Conservation (phyloP, 2,329 filamentous ascomycete genomes). For the Pseudocercospora ulei region DNA sequence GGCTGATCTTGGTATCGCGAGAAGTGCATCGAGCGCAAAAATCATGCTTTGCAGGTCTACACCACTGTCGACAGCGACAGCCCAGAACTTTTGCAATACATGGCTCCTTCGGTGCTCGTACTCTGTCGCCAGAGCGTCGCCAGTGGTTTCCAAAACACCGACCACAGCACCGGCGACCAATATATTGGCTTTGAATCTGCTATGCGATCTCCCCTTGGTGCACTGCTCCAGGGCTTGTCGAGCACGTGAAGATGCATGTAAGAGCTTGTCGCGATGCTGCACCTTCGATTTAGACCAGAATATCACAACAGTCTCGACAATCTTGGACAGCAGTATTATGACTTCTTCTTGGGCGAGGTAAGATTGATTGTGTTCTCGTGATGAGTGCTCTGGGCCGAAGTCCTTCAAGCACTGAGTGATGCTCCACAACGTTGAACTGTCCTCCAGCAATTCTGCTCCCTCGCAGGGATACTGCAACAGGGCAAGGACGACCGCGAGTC, state of each 20-base stretch:
- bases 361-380: too few species aligned
- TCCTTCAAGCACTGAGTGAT: background rate
- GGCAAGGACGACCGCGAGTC: background rate
- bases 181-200: background rate
- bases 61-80: background rate
- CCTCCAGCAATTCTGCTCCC: background rate
- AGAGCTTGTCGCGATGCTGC: conserved; percentile 1
- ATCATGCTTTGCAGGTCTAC: background rate
- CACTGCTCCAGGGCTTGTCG: background rate
- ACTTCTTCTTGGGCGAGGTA: background rate
- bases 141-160: background rate
- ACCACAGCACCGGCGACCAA: background rate
- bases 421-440: background rate
- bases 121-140: background rate
- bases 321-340: background rate
- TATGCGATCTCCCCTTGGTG: too few species aligned
- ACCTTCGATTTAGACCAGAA: background rate
- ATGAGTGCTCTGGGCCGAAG: background rate
- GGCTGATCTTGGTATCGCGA: background rate
- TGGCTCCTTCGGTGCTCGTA: background rate
- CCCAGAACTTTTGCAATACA: background rate
- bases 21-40: background rate
- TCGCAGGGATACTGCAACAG: background rate
- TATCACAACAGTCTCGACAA: background rate
- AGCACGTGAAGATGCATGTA: background rate